Evolutionary conservation across 768 basidiomycete species (phyloP), one percentile per base, ranked within the genome.

Genomic region (Macrolepiota fuliginosa): DNA sequence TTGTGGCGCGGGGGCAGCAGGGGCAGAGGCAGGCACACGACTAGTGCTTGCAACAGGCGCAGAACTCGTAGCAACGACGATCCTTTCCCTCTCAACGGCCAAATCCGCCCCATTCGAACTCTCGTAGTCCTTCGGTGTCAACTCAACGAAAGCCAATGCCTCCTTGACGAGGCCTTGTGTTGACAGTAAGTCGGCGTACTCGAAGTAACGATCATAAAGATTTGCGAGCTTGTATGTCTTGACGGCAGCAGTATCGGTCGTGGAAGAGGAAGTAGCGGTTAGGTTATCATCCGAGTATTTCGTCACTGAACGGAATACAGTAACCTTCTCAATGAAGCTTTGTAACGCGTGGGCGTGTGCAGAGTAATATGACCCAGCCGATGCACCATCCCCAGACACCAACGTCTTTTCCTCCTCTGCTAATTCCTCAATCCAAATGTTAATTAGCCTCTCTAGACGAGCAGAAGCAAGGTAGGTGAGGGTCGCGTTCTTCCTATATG

Each of bases 251-350:
- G 79, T 75, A 13, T 61, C 53, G 10, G 39, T 47, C 9, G 4
- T 17, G 1, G 53, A 22, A 10, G 73, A 63, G 0, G 72, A 66
- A 54, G 73, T 66, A 53, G 73, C 69, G 1, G 73, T 70, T 39
- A 98, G 79, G 63, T 96, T 95, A 15, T 75, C 73, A 68, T 95
- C 93, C 64, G 83, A 78, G 70, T 94, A 96, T 13, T 82, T 79
- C 52, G 92, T 91, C 0, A 96, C 97, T 52, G 84, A 80, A 54
- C 93, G 87, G 84, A 99, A 98, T 45, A 97, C 87, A 1, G 95
- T 88, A 24, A 98, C 95, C 75, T 98, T 98, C 76, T 98, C 97
- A 67, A 98, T 83, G 75, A 98, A 96, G 0, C 90, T 88, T 71
- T 98, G 96, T 45, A 99, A 76, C 2, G 95, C 94, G 27, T 87